Evolutionary conservation across 345 rosid species (phyloP).

Genomic region (Microthlaspi erraticum): DNA sequence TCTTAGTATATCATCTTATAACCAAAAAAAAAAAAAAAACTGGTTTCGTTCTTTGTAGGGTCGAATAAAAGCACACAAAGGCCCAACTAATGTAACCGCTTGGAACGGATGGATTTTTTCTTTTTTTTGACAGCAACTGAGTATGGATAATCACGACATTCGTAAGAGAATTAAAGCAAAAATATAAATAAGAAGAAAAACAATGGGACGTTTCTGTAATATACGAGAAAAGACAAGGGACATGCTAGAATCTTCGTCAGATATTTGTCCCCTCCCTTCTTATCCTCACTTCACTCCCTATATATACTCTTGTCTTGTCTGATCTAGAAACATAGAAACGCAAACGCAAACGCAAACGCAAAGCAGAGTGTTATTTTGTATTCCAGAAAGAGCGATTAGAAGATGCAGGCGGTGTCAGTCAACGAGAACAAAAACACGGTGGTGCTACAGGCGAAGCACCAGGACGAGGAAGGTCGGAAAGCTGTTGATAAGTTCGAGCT

Average conservation of each 20-base stretch:
- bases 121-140: too few relatives aligned
- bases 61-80: background rate
- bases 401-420: conserved; percentile 42
- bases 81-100: background rate
- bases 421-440: conserved; percentile 55
- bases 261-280: conserved; percentile 36
- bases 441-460: conserved; percentile 52
- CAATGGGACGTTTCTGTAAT: conserved; percentile 22
- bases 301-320: conserved; percentile 9
- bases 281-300: conserved; percentile 26
- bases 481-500: conserved; percentile 54
- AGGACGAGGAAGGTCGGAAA: conserved; percentile 57
- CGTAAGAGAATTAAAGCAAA: background rate
- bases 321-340: background rate
- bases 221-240: conserved; percentile 25
- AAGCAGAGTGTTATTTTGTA: background rate
- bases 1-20: too few relatives aligned
- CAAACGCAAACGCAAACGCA: conserved; percentile 28
- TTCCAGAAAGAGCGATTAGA: background rate
- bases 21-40: background rate
- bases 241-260: conserved; percentile 25
- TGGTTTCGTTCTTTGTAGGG: background rate
- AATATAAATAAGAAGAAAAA: background rate
- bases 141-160: conserved; percentile 32
- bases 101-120: conserved; percentile 1